Percentiles rank a stretch among this genome's conserved stretches.
phyloP scores from a whole-genome alignment of 2,329 filamentous ascomycete species.

The Didymella exigua region DNA sequence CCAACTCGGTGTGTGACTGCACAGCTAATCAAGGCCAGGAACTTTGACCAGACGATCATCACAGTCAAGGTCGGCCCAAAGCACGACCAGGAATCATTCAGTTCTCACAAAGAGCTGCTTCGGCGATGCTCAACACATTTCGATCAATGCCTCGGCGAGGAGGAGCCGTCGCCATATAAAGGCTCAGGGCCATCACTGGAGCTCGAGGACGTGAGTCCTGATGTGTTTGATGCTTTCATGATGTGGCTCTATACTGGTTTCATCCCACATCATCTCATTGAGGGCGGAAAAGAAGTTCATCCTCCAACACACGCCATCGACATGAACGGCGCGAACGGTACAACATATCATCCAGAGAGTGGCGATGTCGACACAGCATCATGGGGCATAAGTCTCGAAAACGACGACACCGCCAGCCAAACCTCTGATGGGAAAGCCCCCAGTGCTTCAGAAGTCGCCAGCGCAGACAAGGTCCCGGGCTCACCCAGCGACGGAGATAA shows the following conservation, averaged over 20 bases:
- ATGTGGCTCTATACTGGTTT: conserved; percentile 47
- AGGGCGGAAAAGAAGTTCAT: conserved; percentile 42
- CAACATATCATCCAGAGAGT: conserved; percentile 26
- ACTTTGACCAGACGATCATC: conserved; percentile 46
- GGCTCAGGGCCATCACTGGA: conserved; percentile 34
- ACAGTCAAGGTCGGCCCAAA: conserved; percentile 43
- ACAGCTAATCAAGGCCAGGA: conserved; percentile 32
- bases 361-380: conserved; percentile 44
- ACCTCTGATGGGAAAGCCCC: conserved; percentile 13
- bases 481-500: conserved; percentile 37
- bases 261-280: conserved; percentile 46
- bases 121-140: conserved; percentile 44
- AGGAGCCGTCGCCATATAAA: conserved; percentile 42
- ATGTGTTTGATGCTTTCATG: conserved; percentile 48
- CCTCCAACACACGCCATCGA: conserved; percentile 37
- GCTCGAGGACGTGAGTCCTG: conserved; percentile 42
- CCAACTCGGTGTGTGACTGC: background rate
- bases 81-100: conserved; percentile 42
- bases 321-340: conserved; percentile 22
- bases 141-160: conserved; percentile 37
- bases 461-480: conserved; percentile 40
- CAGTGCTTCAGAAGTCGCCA: conserved; percentile 20
- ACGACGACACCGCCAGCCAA: conserved; percentile 33
- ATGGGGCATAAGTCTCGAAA: conserved; percentile 44
- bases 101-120: conserved; percentile 43